Conservation (phyloP, 2,329 filamentous ascomycete genomes). For the Chrysoporthe puriensis region DNA sequence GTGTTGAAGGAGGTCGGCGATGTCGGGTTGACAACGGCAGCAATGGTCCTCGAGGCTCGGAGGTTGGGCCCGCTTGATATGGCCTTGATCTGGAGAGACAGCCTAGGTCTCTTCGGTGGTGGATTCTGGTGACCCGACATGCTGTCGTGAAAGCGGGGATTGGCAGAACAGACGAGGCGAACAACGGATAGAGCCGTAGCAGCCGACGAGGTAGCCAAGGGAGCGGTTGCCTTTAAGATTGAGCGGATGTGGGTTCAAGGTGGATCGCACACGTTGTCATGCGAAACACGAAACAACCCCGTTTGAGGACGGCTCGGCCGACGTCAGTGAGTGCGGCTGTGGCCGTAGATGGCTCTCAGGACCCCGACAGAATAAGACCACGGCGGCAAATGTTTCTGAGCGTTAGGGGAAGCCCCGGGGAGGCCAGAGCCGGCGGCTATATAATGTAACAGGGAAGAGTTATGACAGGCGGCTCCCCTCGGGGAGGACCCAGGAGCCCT, state of each 20-base stretch:
- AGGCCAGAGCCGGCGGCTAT: slow-evolving; percentile 24
- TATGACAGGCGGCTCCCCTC: slow-evolving; percentile 12
- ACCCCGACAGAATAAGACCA: not conserved
- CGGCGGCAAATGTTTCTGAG: slow-evolving; percentile 4
- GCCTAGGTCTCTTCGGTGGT: slow-evolving; percentile 55
- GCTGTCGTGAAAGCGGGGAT: slow-evolving; percentile 15
- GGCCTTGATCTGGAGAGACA: slow-evolving; percentile 54
- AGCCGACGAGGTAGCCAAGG: not conserved
- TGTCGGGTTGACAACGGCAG: slow-evolving; percentile 55
- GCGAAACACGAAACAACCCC: slow-evolving; percentile 23
- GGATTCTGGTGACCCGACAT: slow-evolving; percentile 36
- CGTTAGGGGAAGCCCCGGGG: slow-evolving; percentile 14
- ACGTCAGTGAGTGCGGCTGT: slow-evolving; percentile 7
- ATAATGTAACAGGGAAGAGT: slow-evolving; percentile 16
- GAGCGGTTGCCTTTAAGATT: slow-evolving; percentile 11
- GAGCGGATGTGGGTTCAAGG: not conserved
- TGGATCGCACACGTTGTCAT: slow-evolving; percentile 13
- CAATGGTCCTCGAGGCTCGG: slow-evolving; percentile 47
- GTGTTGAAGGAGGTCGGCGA: slow-evolving; percentile 69
- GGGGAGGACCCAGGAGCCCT: not conserved
- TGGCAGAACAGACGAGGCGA: not conserved
- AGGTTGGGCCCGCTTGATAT: slow-evolving; percentile 41
- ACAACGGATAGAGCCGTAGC: slow-evolving; percentile 6
- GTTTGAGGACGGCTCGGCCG: slow-evolving; percentile 4
- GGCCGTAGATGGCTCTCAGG: not conserved